Conservation (phyloP, 192 early-diverging fungal species). For the Podila horticola region DNA sequence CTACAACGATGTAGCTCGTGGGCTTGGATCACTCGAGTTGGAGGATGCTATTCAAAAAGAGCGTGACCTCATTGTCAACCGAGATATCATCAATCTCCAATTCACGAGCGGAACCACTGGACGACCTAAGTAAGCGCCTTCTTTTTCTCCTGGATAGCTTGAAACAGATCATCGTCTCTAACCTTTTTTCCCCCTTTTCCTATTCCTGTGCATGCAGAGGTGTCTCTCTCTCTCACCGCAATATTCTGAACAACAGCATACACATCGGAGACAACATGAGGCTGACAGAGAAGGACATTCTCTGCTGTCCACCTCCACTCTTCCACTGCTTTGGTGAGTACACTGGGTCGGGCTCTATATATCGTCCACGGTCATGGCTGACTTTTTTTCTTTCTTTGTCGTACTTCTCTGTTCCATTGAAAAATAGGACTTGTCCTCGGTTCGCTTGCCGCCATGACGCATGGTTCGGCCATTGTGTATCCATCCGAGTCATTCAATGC, state of each 20-base stretch:
- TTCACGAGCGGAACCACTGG: constrained; percentile 67
- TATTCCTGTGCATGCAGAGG: constrained; percentile 16
- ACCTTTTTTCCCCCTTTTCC: background rate
- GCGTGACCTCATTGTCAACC: constrained; percentile 8
- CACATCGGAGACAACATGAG: constrained; percentile 51
- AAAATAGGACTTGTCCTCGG: constrained; percentile 51
- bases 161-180: background rate
- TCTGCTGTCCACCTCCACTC: constrained; percentile 61
- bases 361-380: background rate
- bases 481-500: constrained; percentile 55
- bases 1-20: constrained; percentile 29
- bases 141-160: background rate
- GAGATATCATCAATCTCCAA: constrained; percentile 61
- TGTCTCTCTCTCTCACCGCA: constrained; percentile 56
- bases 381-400: background rate
- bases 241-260: constrained; percentile 60
- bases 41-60: constrained; percentile 18
- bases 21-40: background rate
- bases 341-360: background rate
- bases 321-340: constrained; percentile 61
- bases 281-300: constrained; percentile 50
- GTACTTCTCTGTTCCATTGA: background rate
- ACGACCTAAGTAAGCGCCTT: constrained; percentile 50
- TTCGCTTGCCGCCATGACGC: constrained; percentile 56
- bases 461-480: constrained; percentile 54